Percentiles rank a stretch among this genome's conserved stretches.
phyloP scores from a whole-genome alignment of 352 stramenopile genomes.

The Discostella stelligera region DNA sequence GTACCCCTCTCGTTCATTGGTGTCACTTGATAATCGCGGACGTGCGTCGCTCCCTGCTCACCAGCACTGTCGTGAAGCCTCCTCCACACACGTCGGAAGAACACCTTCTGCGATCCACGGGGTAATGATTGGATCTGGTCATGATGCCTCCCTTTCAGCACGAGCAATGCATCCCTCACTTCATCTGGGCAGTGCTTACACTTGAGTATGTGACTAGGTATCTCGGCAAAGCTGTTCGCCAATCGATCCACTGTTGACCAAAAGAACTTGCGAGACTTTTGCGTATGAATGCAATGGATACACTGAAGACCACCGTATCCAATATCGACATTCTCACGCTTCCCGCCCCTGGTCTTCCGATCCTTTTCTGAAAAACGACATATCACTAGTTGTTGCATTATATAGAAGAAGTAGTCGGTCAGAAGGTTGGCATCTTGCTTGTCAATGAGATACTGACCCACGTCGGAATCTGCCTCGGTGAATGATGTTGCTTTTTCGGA shows the following conservation, averaged over 20 bases:
- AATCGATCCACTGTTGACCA: conserved; percentile 80
- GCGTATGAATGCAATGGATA: conserved; percentile 64
- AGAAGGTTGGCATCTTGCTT: conserved; percentile 47
- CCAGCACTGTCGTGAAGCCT: conserved; percentile 71
- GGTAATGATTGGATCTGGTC: conserved; percentile 74
- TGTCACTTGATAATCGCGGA: conserved; percentile 1
- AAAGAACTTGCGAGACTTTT: conserved; percentile 77
- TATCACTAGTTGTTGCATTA: conserved; percentile 80
- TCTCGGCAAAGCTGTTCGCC: conserved; percentile 82
- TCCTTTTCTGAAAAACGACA: conserved; percentile 77
- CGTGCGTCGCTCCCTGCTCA: conserved; percentile 16
- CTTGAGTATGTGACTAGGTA: conserved; percentile 77
- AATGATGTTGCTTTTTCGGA: neutral
- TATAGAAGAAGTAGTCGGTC: conserved; percentile 80
- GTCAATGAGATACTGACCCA: conserved; percentile 43
- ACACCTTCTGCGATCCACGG: conserved; percentile 80
- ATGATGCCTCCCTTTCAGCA: conserved; percentile 68
- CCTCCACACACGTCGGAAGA: conserved; percentile 79
- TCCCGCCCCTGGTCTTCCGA: conserved; percentile 77
- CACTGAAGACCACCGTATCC: conserved; percentile 80
- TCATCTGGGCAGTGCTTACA: conserved; percentile 66
- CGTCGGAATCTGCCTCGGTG: conserved; percentile 17
- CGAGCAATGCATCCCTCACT: conserved; percentile 64
- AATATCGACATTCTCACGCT: conserved; percentile 76
- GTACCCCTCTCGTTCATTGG: conserved; percentile 2